Conservation (phyloP, 148 eudicot genomes). For the Simmondsia chinensis region DNA sequence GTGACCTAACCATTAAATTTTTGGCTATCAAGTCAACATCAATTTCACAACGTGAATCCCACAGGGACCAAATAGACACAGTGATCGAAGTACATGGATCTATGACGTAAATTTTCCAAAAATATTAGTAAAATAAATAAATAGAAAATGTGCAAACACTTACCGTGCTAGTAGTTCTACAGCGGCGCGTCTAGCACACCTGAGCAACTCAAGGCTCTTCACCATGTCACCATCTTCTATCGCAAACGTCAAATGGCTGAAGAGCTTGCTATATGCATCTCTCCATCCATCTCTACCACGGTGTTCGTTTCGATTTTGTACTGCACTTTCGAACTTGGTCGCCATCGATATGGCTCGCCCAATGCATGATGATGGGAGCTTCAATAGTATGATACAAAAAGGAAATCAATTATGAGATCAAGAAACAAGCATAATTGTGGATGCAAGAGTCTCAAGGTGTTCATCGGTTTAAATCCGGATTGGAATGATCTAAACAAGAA, state of each 20-base stretch:
- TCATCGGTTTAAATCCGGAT: no score
- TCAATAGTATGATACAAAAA: conserved; percentile 11
- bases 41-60: no score
- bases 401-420: not conserved
- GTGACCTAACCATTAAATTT: no score
- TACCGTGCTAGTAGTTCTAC: conserved; percentile 28
- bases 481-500: no score
- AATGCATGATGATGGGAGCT: conserved; percentile 75
- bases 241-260: conserved; percentile 32
- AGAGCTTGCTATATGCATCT: conserved; percentile 23
- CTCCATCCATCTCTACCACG: conserved; percentile 10
- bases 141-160: no score
- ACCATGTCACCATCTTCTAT: conserved; percentile 24
- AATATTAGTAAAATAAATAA: no score
- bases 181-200: conserved; percentile 45
- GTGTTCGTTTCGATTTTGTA: conserved; percentile 30
- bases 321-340: conserved; percentile 47
- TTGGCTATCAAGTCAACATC: no score
- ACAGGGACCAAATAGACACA: no score
- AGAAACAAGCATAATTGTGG: not conserved
- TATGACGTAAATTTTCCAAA: no score
- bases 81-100: no score
- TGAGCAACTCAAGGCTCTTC: conserved; percentile 27
- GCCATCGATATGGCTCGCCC: conserved; percentile 62
- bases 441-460: not conserved